A percentile compares a stretch with the other conserved stretches of the same genome.
These are phyloP conservation scores for Naganishia albida DNA, from an alignment of 1,284 basidiomycete species.

Conservation along the genomic window DNA sequence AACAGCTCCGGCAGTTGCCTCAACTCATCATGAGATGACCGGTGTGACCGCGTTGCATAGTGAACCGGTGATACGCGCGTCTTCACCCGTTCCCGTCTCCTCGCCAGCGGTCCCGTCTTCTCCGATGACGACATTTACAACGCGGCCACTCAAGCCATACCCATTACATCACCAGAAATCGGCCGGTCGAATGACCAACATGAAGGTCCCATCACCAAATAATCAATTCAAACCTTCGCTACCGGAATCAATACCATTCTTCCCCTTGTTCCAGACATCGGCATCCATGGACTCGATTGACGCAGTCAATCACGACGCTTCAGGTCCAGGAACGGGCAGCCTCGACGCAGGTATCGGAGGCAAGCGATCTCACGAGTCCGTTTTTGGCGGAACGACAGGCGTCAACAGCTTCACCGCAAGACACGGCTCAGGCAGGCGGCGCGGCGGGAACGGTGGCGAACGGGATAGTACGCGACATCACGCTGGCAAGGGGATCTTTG, in stretches of 20 bases:
- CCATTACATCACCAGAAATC: slow-evolving; percentile 25
- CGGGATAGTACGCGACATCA: slow-evolving; percentile 19
- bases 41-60: neutral
- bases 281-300: slow-evolving; percentile 20
- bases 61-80: slow-evolving; percentile 19
- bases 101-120: slow-evolving; percentile 16
- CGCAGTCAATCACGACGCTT: slow-evolving; percentile 1
- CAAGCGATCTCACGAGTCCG: slow-evolving; percentile 25
- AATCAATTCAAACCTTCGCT: slow-evolving; percentile 22
- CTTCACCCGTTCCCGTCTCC: slow-evolving; percentile 11
- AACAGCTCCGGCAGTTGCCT: neutral
- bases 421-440: neutral
- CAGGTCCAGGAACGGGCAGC: neutral
- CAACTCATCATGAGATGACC: slow-evolving; percentile 4
- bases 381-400: slow-evolving; percentile 20
- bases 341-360: slow-evolving; percentile 12
- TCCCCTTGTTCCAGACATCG: slow-evolving; percentile 22
- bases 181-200: slow-evolving; percentile 12
- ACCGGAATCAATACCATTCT: slow-evolving; percentile 26
- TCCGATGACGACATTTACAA: slow-evolving; percentile 13
- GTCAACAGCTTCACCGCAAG: slow-evolving; percentile 19
- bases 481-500: slow-evolving; percentile 11
- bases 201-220: slow-evolving; percentile 3
- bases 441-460: slow-evolving; percentile 2
- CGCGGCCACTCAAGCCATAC: slow-evolving; percentile 20